These are phyloP conservation scores for Ascochyta lentis DNA, from an alignment of 2,329 filamentous ascomycete species.

Conservation along the genomic window DNA sequence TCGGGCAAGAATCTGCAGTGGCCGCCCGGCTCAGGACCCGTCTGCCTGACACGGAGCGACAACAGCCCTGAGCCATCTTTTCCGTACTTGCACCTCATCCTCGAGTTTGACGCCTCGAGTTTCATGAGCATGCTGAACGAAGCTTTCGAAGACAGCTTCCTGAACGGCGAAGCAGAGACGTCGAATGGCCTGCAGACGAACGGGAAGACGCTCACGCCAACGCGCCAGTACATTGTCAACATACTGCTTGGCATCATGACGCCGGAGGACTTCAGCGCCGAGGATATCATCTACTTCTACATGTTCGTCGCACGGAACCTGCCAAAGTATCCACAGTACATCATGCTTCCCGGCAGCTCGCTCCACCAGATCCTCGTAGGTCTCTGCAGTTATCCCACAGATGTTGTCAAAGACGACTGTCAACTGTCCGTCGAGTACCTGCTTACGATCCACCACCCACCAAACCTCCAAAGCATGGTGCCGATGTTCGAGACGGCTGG, in stretches of 20 bases:
- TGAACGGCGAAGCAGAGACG: constrained; percentile 79
- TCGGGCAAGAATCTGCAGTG: constrained; percentile 79
- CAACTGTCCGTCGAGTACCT: constrained; percentile 97
- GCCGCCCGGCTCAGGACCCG: constrained; percentile 69
- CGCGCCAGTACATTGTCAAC: constrained; percentile 89
- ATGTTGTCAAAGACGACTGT: constrained; percentile 86
- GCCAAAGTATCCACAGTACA: constrained; percentile 95
- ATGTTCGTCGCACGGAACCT: constrained; percentile 98
- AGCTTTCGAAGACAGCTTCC: constrained; percentile 91
- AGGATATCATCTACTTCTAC: constrained; percentile 92
- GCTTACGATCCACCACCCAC: constrained; percentile 89
- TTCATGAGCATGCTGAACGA: constrained; percentile 96
- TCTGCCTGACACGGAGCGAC: constrained; percentile 66
- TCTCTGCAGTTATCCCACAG: constrained; percentile 82
- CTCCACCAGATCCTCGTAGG: constrained; percentile 81
- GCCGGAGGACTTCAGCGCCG: constrained; percentile 72
- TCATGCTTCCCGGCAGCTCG: constrained; percentile 85
- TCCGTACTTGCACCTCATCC: constrained; percentile 80
- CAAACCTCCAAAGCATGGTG: constrained; percentile 78
- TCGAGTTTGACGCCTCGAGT: constrained; percentile 88
- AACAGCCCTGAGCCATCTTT: constrained; percentile 74
- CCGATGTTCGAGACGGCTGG: constrained; percentile 78
- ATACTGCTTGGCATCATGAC: constrained; percentile 93
- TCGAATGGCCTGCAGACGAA: constrained; percentile 62
- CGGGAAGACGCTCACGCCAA: constrained; percentile 62